phyloP scores from a whole-genome alignment of 2,329 filamentous ascomycete species.

The Sporothrix euskadiensis region DNA sequence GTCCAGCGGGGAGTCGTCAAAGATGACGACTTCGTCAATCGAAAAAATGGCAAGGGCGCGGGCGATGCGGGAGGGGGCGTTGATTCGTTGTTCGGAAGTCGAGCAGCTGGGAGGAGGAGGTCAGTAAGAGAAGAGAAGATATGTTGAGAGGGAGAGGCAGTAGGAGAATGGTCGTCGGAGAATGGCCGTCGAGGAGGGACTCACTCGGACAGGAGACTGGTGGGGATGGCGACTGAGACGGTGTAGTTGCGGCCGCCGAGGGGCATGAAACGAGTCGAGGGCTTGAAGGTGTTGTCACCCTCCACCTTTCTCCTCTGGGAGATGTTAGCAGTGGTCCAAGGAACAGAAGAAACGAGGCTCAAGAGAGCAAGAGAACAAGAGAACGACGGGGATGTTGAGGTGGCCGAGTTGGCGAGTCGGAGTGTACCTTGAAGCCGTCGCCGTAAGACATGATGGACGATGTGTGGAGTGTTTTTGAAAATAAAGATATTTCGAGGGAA shows the following conservation, averaged over 20 bases:
- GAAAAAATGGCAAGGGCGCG: slow-evolving; percentile 80
- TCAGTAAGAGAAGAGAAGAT: background rate
- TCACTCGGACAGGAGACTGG: slow-evolving; percentile 74
- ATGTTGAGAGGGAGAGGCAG: background rate
- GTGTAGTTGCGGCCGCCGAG: slow-evolving; percentile 68
- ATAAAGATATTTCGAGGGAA: background rate
- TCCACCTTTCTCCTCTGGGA: slow-evolving; percentile 53
- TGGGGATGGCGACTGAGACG: slow-evolving; percentile 74
- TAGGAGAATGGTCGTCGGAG: background rate
- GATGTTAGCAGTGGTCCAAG: background rate
- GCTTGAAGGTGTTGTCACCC: slow-evolving; percentile 57
- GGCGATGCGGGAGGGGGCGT: slow-evolving; percentile 72
- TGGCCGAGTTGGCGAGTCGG: background rate
- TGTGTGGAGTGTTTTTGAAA: background rate
- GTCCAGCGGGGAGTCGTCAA: slow-evolving; percentile 64
- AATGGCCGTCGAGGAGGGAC: slow-evolving; percentile 32
- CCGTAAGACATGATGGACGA: slow-evolving; percentile 32
- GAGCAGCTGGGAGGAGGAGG: slow-evolving; percentile 54
- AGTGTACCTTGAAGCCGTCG: slow-evolving; percentile 33
- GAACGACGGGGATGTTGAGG: background rate
- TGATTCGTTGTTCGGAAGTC: slow-evolving; percentile 73
- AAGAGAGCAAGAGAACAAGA: background rate
- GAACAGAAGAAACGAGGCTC: background rate
- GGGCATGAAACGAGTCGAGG: slow-evolving; percentile 68
- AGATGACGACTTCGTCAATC: slow-evolving; percentile 81